Percentiles rank a stretch among this genome's conserved stretches.
phyloP scores from a whole-genome alignment of 441 rosid genomes.

The Flueggea neowawraea region DNA sequence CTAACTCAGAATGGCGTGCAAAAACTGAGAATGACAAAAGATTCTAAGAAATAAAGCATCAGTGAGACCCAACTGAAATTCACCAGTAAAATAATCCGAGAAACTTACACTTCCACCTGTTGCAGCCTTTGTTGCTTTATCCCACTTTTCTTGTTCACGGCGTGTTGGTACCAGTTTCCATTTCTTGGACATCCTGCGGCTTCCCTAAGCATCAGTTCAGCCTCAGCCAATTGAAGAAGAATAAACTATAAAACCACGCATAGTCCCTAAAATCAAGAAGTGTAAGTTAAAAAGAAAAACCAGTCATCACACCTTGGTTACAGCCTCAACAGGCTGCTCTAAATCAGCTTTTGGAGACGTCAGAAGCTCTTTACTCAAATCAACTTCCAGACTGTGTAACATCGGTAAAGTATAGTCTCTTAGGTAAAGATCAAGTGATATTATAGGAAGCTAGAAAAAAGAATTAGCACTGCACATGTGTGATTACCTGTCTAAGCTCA shows the following conservation, averaged over 20 bases:
- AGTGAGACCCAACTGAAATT: neutral
- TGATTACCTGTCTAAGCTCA: constrained; percentile 73
- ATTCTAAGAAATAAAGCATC: neutral
- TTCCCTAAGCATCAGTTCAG: constrained; percentile 28
- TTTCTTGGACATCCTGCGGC: constrained; percentile 27
- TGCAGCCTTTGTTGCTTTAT: constrained; percentile 74
- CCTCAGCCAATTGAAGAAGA: neutral
- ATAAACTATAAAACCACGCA: constrained; percentile 3
- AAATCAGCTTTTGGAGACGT: constrained; percentile 33
- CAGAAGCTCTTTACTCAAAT: constrained; percentile 70
- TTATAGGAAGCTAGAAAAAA: too few species aligned
- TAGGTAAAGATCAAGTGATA: neutral
- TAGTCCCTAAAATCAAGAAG: neutral
- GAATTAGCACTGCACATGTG: too few species aligned
- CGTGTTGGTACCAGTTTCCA: constrained; percentile 76
- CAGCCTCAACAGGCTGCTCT: constrained; percentile 25
- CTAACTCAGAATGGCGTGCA: too few species aligned
- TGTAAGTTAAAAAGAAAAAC: neutral
- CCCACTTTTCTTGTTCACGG: constrained; percentile 89
- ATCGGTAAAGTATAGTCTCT: constrained; percentile 8
- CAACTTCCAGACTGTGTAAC: constrained; percentile 59
- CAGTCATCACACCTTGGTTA: constrained; percentile 33
- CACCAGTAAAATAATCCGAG: constrained; percentile 4
- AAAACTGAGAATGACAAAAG: constrained; percentile 4
- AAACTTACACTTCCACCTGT: constrained; percentile 74